Evolutionary conservation across 1,284 basidiomycete species (phyloP).

Genomic region (Mycosarcoma mackinlayi): DNA sequence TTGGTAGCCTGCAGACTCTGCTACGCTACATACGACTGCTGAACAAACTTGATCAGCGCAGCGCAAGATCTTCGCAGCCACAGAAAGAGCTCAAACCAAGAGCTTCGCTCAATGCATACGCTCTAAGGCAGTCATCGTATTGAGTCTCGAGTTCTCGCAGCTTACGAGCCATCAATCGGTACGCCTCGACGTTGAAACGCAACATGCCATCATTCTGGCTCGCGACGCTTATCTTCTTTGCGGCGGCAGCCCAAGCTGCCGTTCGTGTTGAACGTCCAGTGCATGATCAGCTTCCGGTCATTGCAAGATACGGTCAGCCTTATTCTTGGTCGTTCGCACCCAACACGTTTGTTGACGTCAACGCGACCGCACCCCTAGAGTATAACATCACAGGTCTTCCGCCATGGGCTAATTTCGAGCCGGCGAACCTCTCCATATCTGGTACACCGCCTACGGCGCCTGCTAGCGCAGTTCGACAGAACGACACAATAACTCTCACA

Average conservation of each 20-base stretch:
- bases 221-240: slow-evolving; percentile 3
- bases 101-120: too few species aligned
- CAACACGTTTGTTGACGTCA: slow-evolving; percentile 48
- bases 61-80: too few species aligned
- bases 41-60: too few species aligned
- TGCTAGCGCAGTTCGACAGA: neutral
- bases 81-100: too few species aligned
- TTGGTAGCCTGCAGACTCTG: neutral
- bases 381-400: slow-evolving; percentile 51
- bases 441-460: slow-evolving; percentile 47
- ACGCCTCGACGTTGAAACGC: too few species aligned
- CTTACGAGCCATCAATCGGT: too few species aligned
- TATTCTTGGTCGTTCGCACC: slow-evolving; percentile 58
- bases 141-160: too few species aligned
- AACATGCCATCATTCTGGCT: slow-evolving; percentile 14
- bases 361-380: slow-evolving; percentile 30
- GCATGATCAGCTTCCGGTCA: slow-evolving; percentile 49
- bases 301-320: slow-evolving; percentile 54
- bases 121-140: too few species aligned
- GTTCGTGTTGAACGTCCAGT: slow-evolving; percentile 45
- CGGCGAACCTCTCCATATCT: slow-evolving; percentile 39
- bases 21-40: too few species aligned
- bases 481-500: slow-evolving; percentile 16
- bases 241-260: slow-evolving; percentile 10
- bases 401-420: slow-evolving; percentile 58